Evolutionary conservation across 306 rosid genomes (phyloP).

Genomic region (Luffa acutangula): DNA sequence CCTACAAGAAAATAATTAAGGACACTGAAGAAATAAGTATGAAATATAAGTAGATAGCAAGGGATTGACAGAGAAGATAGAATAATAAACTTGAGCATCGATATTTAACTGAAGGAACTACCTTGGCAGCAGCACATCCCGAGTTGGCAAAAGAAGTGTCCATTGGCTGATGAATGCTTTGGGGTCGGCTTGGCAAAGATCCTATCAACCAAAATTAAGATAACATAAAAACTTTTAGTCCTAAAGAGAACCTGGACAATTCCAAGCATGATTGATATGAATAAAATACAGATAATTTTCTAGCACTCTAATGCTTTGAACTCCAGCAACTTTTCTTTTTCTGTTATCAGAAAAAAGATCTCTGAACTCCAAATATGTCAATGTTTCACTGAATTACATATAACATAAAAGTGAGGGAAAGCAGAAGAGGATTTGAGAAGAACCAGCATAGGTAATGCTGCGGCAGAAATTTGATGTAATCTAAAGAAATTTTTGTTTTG

Average conservation of each 20-base stretch:
- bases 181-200: constrained; percentile 86
- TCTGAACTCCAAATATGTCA: not conserved
- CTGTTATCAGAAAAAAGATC: not conserved
- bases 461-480: not conserved
- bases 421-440: not conserved
- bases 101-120: constrained; percentile 7
- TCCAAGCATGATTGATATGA: not conserved
- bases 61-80: not conserved
- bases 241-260: not conserved
- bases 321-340: not conserved
- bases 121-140: constrained; percentile 80
- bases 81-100: not conserved
- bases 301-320: not conserved
- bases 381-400: not conserved
- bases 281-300: not conserved
- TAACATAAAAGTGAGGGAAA: not conserved
- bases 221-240: not conserved
- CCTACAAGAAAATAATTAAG: constrained; percentile 28
- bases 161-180: constrained; percentile 78
- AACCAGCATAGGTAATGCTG: not conserved
- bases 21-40: not conserved
- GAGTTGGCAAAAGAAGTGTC: constrained; percentile 76
- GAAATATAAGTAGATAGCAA: not conserved
- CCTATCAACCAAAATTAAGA: constrained; percentile 37
- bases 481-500: too few species aligned